Evolutionary conservation across 225 moss, liverwort and hornwort species (phyloP), one percentile per base, ranked within the genome.

Genomic region (Ulota crispa): DNA sequence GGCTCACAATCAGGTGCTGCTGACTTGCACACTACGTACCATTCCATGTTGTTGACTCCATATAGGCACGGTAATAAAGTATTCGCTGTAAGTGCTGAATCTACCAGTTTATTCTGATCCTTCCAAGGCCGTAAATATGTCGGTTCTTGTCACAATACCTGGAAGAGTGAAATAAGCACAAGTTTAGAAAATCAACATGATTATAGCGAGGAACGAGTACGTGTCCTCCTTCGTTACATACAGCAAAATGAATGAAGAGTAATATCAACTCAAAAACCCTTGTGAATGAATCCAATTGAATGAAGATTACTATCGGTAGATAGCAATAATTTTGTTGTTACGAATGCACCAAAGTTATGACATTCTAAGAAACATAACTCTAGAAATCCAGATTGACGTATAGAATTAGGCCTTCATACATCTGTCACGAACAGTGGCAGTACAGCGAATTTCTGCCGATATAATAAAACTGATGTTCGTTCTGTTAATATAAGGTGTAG

Each of bases 131-230:
- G 87, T 93, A 76, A 97, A 97, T 30, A 97, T 97, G 82, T 97
- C 92, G 59, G 93, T 97, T 82, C 95, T 93, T 36, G 95, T 95
- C 62, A 97, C 93, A 8, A 97, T 97, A 72, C 96, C 93, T 94
- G 88, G 10, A 71, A 13, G 70, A 34, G 24, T 26, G 41, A 37
- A 72, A n/a, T 81, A 45, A 32, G n/a, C 24, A 30, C 61, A 76
- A 66, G 36, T 43, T 79, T 55, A 68, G 39, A 70, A 63, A 70
- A 27, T 32, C 55, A 67, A 30, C 24, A 36, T 0, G 28, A 9
- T 52, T 47, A 18, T 6, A 57, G 30, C 65, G 20, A 63, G 61
- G 18, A 24, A 31, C 52, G 9, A 31, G 41, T 13, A 1, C 57
- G 6, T 26, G 12, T 18, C 16, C 19, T 27, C 28, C 7, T 54